Evolutionary conservation across 2,329 filamentous ascomycete genomes (phyloP), one percentile per base, ranked within the genome.

Genomic region (Exophiala lecanii-corni): DNA sequence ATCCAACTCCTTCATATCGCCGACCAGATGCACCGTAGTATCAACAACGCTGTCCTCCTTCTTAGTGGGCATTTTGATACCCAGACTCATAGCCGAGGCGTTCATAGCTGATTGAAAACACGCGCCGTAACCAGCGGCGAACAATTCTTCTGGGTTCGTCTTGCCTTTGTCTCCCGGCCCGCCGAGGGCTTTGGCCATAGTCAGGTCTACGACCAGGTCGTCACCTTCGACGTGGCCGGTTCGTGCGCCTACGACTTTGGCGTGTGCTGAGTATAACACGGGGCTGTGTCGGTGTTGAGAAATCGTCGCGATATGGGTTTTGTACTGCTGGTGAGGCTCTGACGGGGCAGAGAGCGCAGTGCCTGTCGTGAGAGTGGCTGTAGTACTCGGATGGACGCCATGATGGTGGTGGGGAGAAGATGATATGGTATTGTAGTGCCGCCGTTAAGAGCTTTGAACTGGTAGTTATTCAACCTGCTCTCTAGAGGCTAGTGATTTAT

Each of bases 41-140:
- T 67, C 60, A 5, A 72, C 62, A 12, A 71, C 52, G 6, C 61
- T 65, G 39, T 68, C 64, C 12, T 59, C 41, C 30, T 56, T 60
- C 2, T 54, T 52, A n/a, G 36, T 28, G 0, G 69, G 68, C 62
- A 71, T 66, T 38, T 62, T 63, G 32, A 72, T 56, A 25, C 64
- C 65, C 41, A 72, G 39, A 13, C 55, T 55, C 10, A 62, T 57
- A 0, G 70, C 69, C 2, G 62, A 58, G 2, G 67, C 65, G 47
- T 67, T 69, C 70, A 72, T 71, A 5, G 69, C 68, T 20, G 61
- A 63, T 51, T 72, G 69, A 54, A 70, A 71, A 50, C 69, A 72
- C 6, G 69, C 67, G 18, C 68, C 70, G 46, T 71, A 72, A 16
- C 68, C 69, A 1, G 69, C 69, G 1, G 69, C 68, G 46, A 72